Conservation (phyloP, 805 yeast genomes). For the Myxozyma geophila region DNA sequence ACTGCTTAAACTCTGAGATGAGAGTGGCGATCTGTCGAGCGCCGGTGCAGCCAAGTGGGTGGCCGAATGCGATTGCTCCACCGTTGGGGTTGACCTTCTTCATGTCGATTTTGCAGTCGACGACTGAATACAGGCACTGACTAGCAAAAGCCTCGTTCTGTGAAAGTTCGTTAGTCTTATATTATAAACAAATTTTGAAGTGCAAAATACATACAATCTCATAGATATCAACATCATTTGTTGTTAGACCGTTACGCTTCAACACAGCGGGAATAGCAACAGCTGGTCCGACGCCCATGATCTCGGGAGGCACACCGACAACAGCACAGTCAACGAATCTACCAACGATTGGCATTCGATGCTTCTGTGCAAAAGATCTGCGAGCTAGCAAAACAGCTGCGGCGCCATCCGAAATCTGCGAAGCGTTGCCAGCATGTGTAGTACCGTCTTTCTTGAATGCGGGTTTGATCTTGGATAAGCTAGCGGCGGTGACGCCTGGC, state of each 20-base stretch:
- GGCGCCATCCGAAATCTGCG: slow-evolving; percentile 95
- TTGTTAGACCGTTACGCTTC: slow-evolving; percentile 60
- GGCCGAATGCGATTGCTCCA: slow-evolving; percentile 96
- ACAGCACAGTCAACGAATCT: slow-evolving; percentile 77
- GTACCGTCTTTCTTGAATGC: slow-evolving; percentile 84
- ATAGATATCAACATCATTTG: slow-evolving; percentile 70
- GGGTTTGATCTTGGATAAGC: slow-evolving; percentile 76
- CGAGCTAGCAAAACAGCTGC: slow-evolving; percentile 85
- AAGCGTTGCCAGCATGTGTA: slow-evolving; percentile 95
- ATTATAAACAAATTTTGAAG: background rate
- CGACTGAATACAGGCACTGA: slow-evolving; percentile 80
- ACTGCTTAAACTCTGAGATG: slow-evolving; percentile 69
- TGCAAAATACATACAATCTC: slow-evolving; percentile 56
- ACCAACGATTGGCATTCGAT: slow-evolving; percentile 73
- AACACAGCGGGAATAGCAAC: slow-evolving; percentile 88
- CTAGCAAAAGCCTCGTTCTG: slow-evolving; percentile 88
- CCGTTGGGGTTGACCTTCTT: slow-evolving; percentile 87
- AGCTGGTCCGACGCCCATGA: slow-evolving; percentile 98
- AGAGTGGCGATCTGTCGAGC: slow-evolving; percentile 92
- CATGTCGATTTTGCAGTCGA: slow-evolving; percentile 65
- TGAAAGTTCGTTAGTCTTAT: background rate
- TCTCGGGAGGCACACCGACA: slow-evolving; percentile 95
- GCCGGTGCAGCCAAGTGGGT: slow-evolving; percentile 89
- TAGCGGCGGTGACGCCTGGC: slow-evolving; percentile 76
- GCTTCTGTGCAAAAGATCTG: slow-evolving; percentile 78